Conservation (phyloP, 192 early-diverging fungal species). For the Obelidium mucronatum region DNA sequence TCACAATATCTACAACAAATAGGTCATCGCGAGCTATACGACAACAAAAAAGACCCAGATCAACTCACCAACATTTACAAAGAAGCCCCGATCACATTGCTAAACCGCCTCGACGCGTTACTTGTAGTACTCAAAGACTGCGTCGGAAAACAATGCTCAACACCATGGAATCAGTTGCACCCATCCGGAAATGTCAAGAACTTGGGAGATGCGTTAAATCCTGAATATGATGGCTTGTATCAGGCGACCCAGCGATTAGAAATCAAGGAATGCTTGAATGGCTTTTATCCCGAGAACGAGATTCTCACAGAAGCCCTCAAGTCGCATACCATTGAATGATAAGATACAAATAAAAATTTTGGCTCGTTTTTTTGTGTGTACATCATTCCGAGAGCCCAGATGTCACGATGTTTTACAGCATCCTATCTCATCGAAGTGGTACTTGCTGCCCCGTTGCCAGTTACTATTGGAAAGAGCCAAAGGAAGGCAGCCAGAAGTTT, state of each 20-base stretch:
- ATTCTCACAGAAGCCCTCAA: neutral
- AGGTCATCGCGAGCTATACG: slow-evolving; percentile 49
- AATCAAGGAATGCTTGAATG: slow-evolving; percentile 5
- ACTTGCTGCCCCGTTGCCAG: too few species aligned
- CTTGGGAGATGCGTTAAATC: slow-evolving; percentile 54
- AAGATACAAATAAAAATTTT: too few species aligned
- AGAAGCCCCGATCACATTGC: slow-evolving; percentile 32
- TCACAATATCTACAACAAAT: too few species aligned
- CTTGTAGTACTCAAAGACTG: slow-evolving; percentile 50
- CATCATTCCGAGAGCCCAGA: too few species aligned
- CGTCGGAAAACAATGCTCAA: slow-evolving; percentile 57
- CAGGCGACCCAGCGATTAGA: neutral
- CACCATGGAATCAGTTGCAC: slow-evolving; percentile 65
- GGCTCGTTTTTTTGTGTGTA: too few species aligned
- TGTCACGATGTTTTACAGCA: too few species aligned
- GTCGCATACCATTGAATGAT: too few species aligned
- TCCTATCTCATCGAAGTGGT: too few species aligned
- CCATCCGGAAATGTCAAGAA: slow-evolving; percentile 44
- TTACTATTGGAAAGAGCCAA: too few species aligned
- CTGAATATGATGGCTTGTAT: slow-evolving; percentile 56
- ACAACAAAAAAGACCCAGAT: slow-evolving; percentile 64
- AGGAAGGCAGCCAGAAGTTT: too few species aligned
- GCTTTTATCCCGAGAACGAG: slow-evolving; percentile 14
- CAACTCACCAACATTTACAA: slow-evolving; percentile 61
- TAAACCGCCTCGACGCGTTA: slow-evolving; percentile 63